A percentile compares a stretch with the other conserved stretches of the same genome.
These are phyloP conservation scores for Bacterosira constricta DNA, from an alignment of 108 stramenopile genomes.

Conservation along the genomic window DNA sequence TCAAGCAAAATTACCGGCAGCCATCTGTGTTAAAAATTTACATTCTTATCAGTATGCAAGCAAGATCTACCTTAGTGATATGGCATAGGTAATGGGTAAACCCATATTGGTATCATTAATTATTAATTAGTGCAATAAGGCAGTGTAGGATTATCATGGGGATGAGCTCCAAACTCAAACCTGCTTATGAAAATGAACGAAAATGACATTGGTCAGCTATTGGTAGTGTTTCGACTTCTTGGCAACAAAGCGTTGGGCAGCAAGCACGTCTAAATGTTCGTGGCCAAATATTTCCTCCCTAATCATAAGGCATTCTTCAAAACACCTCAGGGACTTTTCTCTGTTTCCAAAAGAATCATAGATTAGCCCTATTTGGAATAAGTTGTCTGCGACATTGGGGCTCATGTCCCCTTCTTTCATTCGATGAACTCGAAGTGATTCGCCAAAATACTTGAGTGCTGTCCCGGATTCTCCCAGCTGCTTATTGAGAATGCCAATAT, in stretches of 20 bases:
- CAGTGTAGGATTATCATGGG: too few relatives aligned
- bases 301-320: constrained; percentile 48
- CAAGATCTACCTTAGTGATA: too few relatives aligned
- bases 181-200: too few relatives aligned
- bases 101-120: too few relatives aligned
- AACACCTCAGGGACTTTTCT: constrained; percentile 43
- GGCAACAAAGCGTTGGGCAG: constrained; percentile 36
- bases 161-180: too few relatives aligned
- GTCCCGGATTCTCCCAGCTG: constrained; percentile 44
- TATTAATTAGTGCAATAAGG: too few relatives aligned
- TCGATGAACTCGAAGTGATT: constrained; percentile 51
- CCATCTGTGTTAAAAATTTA: too few relatives aligned
- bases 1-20: too few relatives aligned
- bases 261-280: constrained; percentile 46
- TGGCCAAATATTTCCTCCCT: constrained; percentile 29
- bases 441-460: constrained; percentile 58
- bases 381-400: constrained; percentile 34
- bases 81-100: too few relatives aligned
- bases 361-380: constrained; percentile 43
- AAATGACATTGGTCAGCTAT: too few relatives aligned
- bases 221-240: constrained; percentile 23
- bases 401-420: constrained; percentile 43
- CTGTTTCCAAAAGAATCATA: constrained; percentile 46
- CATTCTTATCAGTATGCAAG: too few relatives aligned
- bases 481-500: constrained; percentile 63